Evolutionary conservation across 257 asterid genomes (phyloP).

Genomic region (Ilex asprella): DNA sequence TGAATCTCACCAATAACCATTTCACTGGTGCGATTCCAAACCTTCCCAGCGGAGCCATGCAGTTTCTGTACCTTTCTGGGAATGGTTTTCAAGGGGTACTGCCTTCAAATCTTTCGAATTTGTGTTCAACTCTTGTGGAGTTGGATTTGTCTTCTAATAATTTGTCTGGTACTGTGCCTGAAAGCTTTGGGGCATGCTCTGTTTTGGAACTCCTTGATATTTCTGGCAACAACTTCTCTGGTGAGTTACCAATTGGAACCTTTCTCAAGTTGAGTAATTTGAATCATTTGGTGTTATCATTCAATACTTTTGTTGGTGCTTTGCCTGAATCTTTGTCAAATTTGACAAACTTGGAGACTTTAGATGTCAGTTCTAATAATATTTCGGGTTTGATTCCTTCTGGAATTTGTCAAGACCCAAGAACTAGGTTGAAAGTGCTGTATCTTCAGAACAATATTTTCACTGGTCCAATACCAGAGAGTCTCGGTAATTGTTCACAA

Average conservation of each 20-base stretch:
- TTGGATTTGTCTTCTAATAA: slow-evolving; percentile 63
- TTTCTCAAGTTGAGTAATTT: slow-evolving; percentile 47
- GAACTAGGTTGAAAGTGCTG: slow-evolving; percentile 53
- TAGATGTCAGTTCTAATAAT: slow-evolving; percentile 85
- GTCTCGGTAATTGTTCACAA: slow-evolving; percentile 62
- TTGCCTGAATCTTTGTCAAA: slow-evolving; percentile 65
- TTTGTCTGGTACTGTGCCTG: slow-evolving; percentile 59
- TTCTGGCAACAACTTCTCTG: slow-evolving; percentile 63
- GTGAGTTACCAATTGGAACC: slow-evolving; percentile 64
- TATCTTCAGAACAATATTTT: slow-evolving; percentile 77
- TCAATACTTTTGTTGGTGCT: slow-evolving; percentile 62
- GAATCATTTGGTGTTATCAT: slow-evolving; percentile 53
- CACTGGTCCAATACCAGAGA: slow-evolving; percentile 57
- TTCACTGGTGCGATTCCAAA: slow-evolving; percentile 55
- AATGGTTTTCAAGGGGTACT: slow-evolving; percentile 52
- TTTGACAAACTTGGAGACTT: slow-evolving; percentile 44
- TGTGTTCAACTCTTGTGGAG: slow-evolving; percentile 58
- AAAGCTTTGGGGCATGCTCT: slow-evolving; percentile 54
- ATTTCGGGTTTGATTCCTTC: slow-evolving; percentile 60
- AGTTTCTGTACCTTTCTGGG: slow-evolving; percentile 50
- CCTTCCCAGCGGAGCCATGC: slow-evolving; percentile 40
- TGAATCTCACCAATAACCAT: slow-evolving; percentile 66
- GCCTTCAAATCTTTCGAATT: slow-evolving; percentile 41
- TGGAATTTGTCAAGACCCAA: slow-evolving; percentile 55
- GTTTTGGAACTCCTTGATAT: slow-evolving; percentile 51